A percentile compares a stretch with the other conserved stretches of the same genome.
Evolutionary conservation across 768 basidiomycete species (phyloP).

Genomic region (Krasilnikovozyma curviuscula): DNA sequence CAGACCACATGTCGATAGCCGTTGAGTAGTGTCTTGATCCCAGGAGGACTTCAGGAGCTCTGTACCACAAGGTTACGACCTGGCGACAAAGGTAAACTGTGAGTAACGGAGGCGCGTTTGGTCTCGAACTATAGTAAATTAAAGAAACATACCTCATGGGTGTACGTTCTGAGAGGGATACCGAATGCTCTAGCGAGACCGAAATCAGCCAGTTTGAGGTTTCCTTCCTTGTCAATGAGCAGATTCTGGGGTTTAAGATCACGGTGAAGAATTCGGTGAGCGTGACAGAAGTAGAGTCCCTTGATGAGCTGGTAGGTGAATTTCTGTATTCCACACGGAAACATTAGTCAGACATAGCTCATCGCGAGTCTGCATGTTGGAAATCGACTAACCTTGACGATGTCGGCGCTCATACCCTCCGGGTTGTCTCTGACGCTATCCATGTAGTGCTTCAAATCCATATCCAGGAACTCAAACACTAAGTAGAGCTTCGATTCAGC

Average conservation of each 20-base stretch:
- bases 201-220: constrained; percentile 91
- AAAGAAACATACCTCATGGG: constrained; percentile 57
- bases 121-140: neutral
- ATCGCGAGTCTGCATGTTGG: neutral
- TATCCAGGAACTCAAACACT: constrained; percentile 92
- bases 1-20: constrained; percentile 99
- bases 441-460: constrained; percentile 93
- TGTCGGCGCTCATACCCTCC: constrained; percentile 40
- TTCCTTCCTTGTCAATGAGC: constrained; percentile 69
- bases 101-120: neutral
- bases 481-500: constrained; percentile 93
- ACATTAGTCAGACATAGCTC: neutral
- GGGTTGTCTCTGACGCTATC: constrained; percentile 53
- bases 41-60: constrained; percentile 88
- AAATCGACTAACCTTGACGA: constrained; percentile 56
- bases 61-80: constrained; percentile 99
- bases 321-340: constrained; percentile 39
- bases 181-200: constrained; percentile 92
- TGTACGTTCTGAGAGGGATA: constrained; percentile 96
- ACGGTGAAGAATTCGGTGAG: constrained; percentile 87
- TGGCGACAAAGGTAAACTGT: constrained; percentile 23
- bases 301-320: constrained; percentile 84
- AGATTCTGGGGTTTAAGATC: constrained; percentile 94
- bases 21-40: constrained; percentile 93
- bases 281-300: constrained; percentile 83